phyloP scores from a whole-genome alignment of 139 green algal genomes.

The Tetradesmus obliquus region DNA sequence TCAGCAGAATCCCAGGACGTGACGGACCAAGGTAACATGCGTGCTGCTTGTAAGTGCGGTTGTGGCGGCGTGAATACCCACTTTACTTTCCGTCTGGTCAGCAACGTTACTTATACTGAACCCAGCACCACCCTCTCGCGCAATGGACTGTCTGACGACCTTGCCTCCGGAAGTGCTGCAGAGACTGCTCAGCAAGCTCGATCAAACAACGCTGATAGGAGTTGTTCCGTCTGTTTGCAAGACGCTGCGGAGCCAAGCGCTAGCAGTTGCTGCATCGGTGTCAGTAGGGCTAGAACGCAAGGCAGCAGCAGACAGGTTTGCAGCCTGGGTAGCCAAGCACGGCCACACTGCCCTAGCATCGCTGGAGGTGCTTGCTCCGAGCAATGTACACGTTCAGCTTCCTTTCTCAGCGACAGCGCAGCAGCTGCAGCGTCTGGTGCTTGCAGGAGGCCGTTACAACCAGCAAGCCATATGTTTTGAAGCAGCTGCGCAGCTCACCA shows the following conservation, averaged over 20 bases:
- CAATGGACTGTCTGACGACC: not conserved
- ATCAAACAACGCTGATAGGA: not conserved
- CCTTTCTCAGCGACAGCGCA: not conserved
- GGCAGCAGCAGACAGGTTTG: not conserved
- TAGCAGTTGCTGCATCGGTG: not conserved
- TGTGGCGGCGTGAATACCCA: too few species aligned
- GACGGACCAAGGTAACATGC: too few species aligned
- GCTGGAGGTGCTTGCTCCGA: too few species aligned
- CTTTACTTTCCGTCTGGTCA: not conserved
- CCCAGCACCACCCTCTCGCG: not conserved
- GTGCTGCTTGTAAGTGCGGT: too few species aligned
- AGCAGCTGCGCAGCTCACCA: not conserved
- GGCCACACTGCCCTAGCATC: not conserved
- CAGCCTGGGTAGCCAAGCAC: not conserved
- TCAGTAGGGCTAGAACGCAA: not conserved
- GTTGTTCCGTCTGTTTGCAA: conserved; percentile 4
- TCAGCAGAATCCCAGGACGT: too few species aligned
- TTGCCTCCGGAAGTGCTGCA: conserved; percentile 3
- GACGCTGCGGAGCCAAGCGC: not conserved
- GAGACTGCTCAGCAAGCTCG: not conserved
- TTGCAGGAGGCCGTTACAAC: not conserved
- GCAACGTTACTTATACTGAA: not conserved
- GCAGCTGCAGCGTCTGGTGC: not conserved
- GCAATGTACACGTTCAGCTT: not conserved
- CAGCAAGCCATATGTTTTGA: not conserved